These are phyloP conservation scores for Vitis rotundifolia DNA, from an alignment of 164 flowering plant species.

Conservation along the genomic window DNA sequence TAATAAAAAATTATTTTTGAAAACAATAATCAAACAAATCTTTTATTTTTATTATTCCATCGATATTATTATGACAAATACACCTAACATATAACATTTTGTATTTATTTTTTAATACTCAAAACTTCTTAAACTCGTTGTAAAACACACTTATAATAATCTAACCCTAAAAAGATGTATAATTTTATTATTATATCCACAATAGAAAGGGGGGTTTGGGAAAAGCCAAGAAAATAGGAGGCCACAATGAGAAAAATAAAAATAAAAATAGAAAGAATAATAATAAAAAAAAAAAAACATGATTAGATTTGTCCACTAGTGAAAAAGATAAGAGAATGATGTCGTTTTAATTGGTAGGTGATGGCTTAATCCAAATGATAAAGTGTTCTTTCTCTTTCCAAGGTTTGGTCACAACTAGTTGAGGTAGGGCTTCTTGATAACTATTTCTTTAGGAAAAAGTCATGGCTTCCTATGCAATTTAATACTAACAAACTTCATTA, in stretches of 20 bases:
- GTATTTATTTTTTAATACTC: too few species aligned
- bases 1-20: too few species aligned
- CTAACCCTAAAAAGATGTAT: too few species aligned
- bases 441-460: not conserved
- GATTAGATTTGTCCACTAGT: not conserved
- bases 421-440: not conserved
- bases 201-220: not conserved
- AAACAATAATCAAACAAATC: fast-evolving
- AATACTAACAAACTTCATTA: not conserved
- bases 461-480: too few species aligned
- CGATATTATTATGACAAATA: too few species aligned
- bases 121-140: too few species aligned
- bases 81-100: too few species aligned
- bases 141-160: too few species aligned
- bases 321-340: slow-evolving; percentile 13
- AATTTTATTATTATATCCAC: too few species aligned
- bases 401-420: slow-evolving; percentile 2
- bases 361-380: slow-evolving; percentile 4
- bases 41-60: too few species aligned
- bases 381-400: not conserved
- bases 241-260: too few species aligned
- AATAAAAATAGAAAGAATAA: too few species aligned
- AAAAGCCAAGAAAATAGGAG: not conserved
- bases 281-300: not conserved
- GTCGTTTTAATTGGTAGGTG: slow-evolving; percentile 34